Evolutionary conservation across 2,329 filamentous ascomycete species (phyloP).

Genomic region (Venturia aucupariae): DNA sequence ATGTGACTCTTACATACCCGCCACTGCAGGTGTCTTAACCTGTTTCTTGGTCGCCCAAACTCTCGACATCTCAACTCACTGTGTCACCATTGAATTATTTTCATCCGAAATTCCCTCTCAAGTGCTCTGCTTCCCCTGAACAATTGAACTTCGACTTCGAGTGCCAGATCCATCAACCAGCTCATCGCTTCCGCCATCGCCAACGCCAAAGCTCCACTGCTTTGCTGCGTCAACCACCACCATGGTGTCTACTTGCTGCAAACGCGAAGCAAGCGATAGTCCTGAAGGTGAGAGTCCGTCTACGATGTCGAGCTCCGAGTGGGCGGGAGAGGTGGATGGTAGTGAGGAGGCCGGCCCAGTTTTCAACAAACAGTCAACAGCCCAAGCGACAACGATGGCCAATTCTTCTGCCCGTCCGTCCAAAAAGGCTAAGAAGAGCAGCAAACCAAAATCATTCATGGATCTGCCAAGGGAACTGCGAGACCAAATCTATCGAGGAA

Average conservation of each 20-base stretch:
- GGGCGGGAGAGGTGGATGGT: background rate
- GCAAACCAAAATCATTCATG: background rate
- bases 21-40: no score
- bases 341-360: background rate
- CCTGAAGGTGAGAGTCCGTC: background rate
- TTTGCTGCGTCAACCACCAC: background rate
- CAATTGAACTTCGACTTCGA: background rate
- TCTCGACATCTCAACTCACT: background rate
- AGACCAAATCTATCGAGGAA: conserved; percentile 9
- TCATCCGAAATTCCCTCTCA: no score
- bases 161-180: background rate
- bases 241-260: background rate
- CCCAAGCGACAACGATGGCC: background rate
- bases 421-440: background rate
- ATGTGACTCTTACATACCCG: background rate
- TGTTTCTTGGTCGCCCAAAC: background rate
- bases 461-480: conserved; percentile 8
- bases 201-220: background rate
- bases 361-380: background rate
- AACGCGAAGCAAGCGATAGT: background rate
- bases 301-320: background rate
- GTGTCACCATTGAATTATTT: no score
- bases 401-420: background rate
- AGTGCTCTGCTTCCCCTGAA: background rate
- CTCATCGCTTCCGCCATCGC: background rate